These are phyloP conservation scores for Hanseniaspora mollemarum DNA, from an alignment of 805 yeast genomes.

Conservation along the genomic window DNA sequence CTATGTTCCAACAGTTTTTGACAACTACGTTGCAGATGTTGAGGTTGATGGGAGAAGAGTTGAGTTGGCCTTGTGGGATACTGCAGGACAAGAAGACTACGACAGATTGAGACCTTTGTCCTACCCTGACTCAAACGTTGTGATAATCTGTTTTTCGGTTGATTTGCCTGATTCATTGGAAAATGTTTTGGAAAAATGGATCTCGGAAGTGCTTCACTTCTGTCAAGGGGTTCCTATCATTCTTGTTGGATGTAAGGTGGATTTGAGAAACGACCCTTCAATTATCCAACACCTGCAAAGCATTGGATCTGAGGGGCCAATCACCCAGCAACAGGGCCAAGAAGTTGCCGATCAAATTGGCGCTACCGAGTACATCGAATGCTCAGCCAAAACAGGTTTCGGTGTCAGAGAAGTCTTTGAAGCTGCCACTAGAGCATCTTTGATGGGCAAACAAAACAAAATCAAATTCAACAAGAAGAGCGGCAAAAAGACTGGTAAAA, in stretches of 20 bases:
- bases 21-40: slow-evolving; percentile 94
- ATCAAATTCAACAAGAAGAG: slow-evolving; percentile 25
- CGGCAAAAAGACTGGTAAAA: slow-evolving; percentile 18
- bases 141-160: slow-evolving; percentile 79
- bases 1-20: slow-evolving; percentile 92
- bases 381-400: slow-evolving; percentile 82
- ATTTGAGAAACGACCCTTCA: slow-evolving; percentile 70
- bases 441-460: slow-evolving; percentile 40
- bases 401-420: slow-evolving; percentile 90
- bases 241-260: slow-evolving; percentile 84
- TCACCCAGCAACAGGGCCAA: slow-evolving; percentile 41
- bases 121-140: slow-evolving; percentile 86
- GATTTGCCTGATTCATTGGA: slow-evolving; percentile 87
- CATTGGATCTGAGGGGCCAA: slow-evolving; percentile 26
- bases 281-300: slow-evolving; percentile 59
- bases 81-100: slow-evolving; percentile 97
- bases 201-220: slow-evolving; percentile 83
- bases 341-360: slow-evolving; percentile 64
- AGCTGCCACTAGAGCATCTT: slow-evolving; percentile 74
- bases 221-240: slow-evolving; percentile 91
- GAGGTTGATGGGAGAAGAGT: slow-evolving; percentile 85
- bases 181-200: slow-evolving; percentile 93
- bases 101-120: slow-evolving; percentile 85
- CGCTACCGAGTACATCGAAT: slow-evolving; percentile 69
- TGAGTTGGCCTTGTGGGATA: slow-evolving; percentile 93